Percentiles rank a stretch among this genome's conserved stretches.
phyloP scores from a whole-genome alignment of 352 stramenopile species.

The Globisporangium rhizosaccharum region DNA sequence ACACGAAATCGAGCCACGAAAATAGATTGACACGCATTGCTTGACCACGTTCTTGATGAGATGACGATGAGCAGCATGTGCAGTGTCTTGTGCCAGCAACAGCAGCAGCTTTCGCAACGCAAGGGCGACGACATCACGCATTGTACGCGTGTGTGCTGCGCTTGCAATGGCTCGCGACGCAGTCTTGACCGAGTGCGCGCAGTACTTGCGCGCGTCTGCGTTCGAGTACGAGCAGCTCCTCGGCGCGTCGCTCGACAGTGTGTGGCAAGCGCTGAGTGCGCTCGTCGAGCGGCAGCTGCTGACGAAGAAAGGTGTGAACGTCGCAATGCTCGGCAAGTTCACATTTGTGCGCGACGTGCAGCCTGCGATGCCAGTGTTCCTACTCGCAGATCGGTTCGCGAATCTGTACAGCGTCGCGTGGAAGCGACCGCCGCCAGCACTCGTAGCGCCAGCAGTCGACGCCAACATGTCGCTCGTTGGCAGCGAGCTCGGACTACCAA shows the following conservation, averaged over 20 bases:
- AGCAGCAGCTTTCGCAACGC: neutral
- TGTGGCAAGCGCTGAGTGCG: constrained; percentile 39
- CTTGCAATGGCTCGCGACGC: constrained; percentile 6
- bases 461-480: constrained; percentile 45
- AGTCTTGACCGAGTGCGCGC: constrained; percentile 40
- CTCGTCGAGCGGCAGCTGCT: constrained; percentile 36
- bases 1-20: too few relatives aligned
- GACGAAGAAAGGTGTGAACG: constrained; percentile 26
- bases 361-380: constrained; percentile 29
- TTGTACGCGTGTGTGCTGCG: neutral
- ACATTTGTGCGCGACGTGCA: constrained; percentile 42
- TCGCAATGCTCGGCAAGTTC: constrained; percentile 53
- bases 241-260: constrained; percentile 26
- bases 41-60: too few relatives aligned
- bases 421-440: constrained; percentile 35
- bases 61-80: too few relatives aligned
- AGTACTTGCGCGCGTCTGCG: constrained; percentile 35
- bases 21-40: too few relatives aligned
- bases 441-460: constrained; percentile 33
- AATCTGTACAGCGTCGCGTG: constrained; percentile 33
- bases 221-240: constrained; percentile 66
- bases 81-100: neutral
- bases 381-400: constrained; percentile 46
- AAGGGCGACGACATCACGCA: neutral
- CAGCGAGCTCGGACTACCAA: constrained; percentile 29